These are phyloP conservation scores for Cardamine chenopodiifolia DNA, from an alignment of 345 rosid species.

Conservation along the genomic window DNA sequence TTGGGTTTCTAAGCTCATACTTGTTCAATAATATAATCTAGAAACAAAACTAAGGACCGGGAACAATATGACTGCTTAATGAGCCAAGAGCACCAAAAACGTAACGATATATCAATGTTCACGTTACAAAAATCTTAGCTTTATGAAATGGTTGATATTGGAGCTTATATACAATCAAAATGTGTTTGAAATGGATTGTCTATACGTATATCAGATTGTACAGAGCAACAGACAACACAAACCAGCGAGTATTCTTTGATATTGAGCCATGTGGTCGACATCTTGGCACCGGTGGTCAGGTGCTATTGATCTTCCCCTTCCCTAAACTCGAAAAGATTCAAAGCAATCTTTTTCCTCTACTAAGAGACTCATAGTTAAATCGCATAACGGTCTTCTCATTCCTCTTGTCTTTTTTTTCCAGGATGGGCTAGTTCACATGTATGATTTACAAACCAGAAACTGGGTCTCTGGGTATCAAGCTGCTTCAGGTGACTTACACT, in stretches of 20 bases:
- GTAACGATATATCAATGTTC: neutral
- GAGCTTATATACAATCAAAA: neutral
- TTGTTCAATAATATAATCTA: neutral
- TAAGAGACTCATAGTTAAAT: neutral
- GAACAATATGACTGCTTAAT: neutral
- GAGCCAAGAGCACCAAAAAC: neutral
- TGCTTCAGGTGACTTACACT: conserved; percentile 63
- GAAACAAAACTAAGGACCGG: neutral
- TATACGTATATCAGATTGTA: conserved; percentile 57
- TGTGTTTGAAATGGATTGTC: conserved; percentile 15
- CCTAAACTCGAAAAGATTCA: neutral
- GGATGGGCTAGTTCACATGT: conserved; percentile 95
- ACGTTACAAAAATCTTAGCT: conserved; percentile 3
- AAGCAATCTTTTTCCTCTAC: neutral
- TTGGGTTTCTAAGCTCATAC: conserved; percentile 6
- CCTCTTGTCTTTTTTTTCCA: conserved; percentile 20
- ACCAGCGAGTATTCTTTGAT: conserved; percentile 91
- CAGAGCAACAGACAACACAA: conserved; percentile 80
- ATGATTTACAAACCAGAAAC: conserved; percentile 87
- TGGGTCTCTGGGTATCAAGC: conserved; percentile 91
- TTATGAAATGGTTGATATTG: neutral
- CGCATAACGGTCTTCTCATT: neutral
- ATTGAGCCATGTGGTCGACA: conserved; percentile 75
- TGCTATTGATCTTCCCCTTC: conserved; percentile 35
- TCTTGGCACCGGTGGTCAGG: conserved; percentile 98